These are phyloP conservation scores for Suillus variegatus DNA, from an alignment of 768 basidiomycete genomes.

Conservation along the genomic window DNA sequence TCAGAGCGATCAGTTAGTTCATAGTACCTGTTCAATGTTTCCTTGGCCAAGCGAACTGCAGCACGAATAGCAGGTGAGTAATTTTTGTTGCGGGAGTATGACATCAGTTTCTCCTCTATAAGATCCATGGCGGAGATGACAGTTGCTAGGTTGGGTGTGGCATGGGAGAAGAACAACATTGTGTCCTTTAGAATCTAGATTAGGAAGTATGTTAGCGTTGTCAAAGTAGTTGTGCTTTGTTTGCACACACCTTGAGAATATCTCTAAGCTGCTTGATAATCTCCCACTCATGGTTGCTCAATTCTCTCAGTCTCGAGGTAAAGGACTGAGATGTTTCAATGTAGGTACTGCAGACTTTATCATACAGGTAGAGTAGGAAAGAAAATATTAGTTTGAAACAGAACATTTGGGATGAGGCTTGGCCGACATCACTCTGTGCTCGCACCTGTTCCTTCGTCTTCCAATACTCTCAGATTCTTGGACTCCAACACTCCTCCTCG, in stretches of 20 bases:
- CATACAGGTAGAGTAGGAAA: too few relatives aligned
- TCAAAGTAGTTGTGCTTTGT: not conserved
- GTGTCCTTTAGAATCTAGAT: slow-evolving; percentile 22
- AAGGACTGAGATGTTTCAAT: too few relatives aligned
- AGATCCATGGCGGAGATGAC: slow-evolving; percentile 38
- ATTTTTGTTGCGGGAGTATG: not conserved
- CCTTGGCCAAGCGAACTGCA: slow-evolving; percentile 8
- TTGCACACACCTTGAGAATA: slow-evolving; percentile 21
- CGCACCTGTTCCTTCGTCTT: too few relatives aligned
- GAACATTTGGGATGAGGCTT: too few relatives aligned
- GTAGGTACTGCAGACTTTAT: too few relatives aligned
- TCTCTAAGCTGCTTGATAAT: slow-evolving; percentile 16
- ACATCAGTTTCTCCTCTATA: slow-evolving; percentile 26
- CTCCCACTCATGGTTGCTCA: slow-evolving; percentile 16
- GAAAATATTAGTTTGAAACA: too few relatives aligned
- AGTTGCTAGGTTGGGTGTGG: slow-evolving; percentile 21
- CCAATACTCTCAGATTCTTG: too few relatives aligned
- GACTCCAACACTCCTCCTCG: not conserved
- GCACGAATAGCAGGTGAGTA: not conserved
- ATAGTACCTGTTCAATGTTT: slow-evolving; percentile 26
- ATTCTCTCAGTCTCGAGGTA: not conserved
- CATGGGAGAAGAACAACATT: slow-evolving; percentile 26
- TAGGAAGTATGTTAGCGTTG: too few relatives aligned
- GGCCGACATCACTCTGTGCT: too few relatives aligned
- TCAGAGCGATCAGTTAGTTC: slow-evolving; percentile 21